Percentiles rank a stretch among this genome's conserved stretches.
These are phyloP conservation scores for Tulasnella sp. DNA, from an alignment of 768 basidiomycete genomes.

Conservation along the genomic window DNA sequence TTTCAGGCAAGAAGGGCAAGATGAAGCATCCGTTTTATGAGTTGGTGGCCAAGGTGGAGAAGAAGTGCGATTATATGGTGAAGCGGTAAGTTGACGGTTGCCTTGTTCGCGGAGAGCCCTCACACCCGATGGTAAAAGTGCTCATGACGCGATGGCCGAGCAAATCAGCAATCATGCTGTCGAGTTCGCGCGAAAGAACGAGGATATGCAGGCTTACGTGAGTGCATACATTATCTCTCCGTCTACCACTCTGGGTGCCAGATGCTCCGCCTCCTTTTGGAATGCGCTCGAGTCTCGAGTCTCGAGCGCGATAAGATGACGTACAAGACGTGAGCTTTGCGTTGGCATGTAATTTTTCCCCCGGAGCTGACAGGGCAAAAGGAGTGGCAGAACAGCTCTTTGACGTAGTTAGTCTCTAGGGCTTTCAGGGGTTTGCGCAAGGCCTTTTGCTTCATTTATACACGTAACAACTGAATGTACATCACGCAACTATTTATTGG, in stretches of 20 bases:
- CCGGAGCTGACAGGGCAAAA: neutral
- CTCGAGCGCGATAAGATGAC: constrained; percentile 46
- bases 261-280: constrained; percentile 47
- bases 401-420: neutral
- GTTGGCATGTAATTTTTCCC: neutral
- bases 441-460: neutral
- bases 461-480: neutral
- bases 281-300: constrained; percentile 54
- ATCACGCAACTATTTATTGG: neutral
- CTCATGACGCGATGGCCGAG: constrained; percentile 57
- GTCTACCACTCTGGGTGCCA: neutral
- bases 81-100: constrained; percentile 16
- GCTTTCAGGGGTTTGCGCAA: neutral
- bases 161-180: constrained; percentile 56
- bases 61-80: constrained; percentile 41
- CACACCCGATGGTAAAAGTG: constrained; percentile 51
- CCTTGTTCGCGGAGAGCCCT: neutral
- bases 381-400: neutral
- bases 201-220: constrained; percentile 60
- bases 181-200: constrained; percentile 53
- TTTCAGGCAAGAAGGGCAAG: neutral
- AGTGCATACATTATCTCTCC: constrained; percentile 28
- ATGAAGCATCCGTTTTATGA: constrained; percentile 46
- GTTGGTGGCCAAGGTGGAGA: constrained; percentile 42
- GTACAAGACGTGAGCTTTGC: constrained; percentile 16